phyloP scores from a whole-genome alignment of 805 yeast genomes.

The Zygotorulaspora sp. region DNA sequence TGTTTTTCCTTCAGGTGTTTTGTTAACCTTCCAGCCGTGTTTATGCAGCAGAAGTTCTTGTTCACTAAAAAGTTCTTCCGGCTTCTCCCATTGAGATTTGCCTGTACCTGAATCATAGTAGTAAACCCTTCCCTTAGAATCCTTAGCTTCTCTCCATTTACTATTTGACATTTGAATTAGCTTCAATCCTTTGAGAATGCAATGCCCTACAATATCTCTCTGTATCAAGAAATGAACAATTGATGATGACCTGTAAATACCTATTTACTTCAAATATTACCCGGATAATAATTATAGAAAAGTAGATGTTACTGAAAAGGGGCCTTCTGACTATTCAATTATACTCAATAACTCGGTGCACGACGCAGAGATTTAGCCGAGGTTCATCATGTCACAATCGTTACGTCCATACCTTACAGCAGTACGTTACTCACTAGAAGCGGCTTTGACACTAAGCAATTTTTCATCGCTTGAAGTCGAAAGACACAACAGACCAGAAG shows the following conservation, averaged over 20 bases:
- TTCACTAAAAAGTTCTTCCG: slow-evolving; percentile 45
- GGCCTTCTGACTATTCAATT: not conserved
- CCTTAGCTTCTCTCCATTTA: slow-evolving; percentile 61
- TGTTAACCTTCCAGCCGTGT: slow-evolving; percentile 51
- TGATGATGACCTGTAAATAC: no score
- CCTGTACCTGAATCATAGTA: slow-evolving; percentile 63
- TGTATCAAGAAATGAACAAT: no score
- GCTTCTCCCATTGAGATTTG: slow-evolving; percentile 79
- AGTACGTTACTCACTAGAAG: slow-evolving; percentile 87
- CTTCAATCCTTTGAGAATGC: no score
- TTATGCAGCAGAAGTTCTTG: slow-evolving; percentile 44
- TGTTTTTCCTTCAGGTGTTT: slow-evolving; percentile 51
- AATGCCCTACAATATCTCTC: no score
- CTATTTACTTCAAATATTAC: no score
- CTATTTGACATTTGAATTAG: slow-evolving; percentile 12
- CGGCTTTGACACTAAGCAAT: slow-evolving; percentile 87
- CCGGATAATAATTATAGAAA: no score
- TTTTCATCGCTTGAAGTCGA: slow-evolving; percentile 94
- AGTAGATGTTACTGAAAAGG: slow-evolving; percentile 2
- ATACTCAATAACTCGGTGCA: not conserved
- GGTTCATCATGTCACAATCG: slow-evolving; percentile 74
- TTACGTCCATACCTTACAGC: slow-evolving; percentile 91
- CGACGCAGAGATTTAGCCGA: not conserved
- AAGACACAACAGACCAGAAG: slow-evolving; percentile 96
- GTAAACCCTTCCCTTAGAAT: slow-evolving; percentile 64